Base-by-base conservation (phyloP, 78 protist genomes). In the Acrasis kona region DNA sequence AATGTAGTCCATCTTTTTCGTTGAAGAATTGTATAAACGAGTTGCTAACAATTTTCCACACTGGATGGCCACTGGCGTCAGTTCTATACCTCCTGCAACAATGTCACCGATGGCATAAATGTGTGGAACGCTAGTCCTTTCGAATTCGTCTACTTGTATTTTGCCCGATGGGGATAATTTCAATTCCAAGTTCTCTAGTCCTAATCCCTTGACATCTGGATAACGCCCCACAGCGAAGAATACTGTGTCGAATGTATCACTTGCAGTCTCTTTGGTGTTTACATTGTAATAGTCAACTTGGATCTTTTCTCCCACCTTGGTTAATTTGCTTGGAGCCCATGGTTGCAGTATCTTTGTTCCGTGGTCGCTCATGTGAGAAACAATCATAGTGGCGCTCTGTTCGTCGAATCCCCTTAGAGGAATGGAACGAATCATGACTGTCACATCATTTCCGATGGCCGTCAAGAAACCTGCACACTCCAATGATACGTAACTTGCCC, bases 61-160 rank as follows among this genome's bases (percentile, higher is more conserved):
- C 77, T 72, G 78, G 71, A 95, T 92, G 7, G 98, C 98, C 4
- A 92, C 96, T 2, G 98, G 98, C 10, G 98, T 95, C 40, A 95
- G 92, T 80, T 95, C 97, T 19, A 84, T 84, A 2, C 68, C 72
- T 28, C 82, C 91, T 10, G 79, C 39, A 1, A 84, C 29, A 3
- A 75, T 34, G 27, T 88, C 91, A 10, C 93, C 97, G 28, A 94
- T 81, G 30, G 93, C 93, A 36, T 75, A 92, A 30, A 92, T 75
- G 81, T 87, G 19, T 31, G 78, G 68, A 40, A 87, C 95, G 30
- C 6, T 75, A 30, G 97, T 94, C 37, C 19, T 82, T 35, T 93
- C 98, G 5, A 3, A 29, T 5, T 64, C 38, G 30, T 31, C 40
- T 3, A 12, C 76, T 1, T 39, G 27, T 9, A 94, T 27, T 71